A percentile compares a stretch with the other conserved stretches of the same genome.
Conservation (phyloP, 2,329 filamentous ascomycete genomes). For the Chalara sp. region DNA sequence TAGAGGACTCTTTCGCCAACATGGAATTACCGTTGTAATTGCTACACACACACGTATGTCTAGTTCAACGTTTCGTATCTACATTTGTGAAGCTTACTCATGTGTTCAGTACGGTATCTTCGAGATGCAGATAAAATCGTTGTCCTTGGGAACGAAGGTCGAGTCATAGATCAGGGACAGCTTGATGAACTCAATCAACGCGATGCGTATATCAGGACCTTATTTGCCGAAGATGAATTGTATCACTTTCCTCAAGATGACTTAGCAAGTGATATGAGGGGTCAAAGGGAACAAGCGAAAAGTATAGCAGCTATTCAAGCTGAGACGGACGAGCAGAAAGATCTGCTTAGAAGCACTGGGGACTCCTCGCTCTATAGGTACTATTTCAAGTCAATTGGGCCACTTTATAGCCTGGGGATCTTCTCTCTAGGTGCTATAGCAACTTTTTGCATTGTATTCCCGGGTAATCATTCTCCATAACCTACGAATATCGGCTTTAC, state of each 20-base stretch:
- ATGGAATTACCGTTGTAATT: neutral
- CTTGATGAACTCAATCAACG: neutral
- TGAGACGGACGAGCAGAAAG: neutral
- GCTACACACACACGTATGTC: neutral
- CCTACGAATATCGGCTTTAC: neutral
- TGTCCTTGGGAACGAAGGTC: neutral
- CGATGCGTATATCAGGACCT: neutral
- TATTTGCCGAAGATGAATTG: neutral
- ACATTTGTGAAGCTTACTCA: too few species aligned
- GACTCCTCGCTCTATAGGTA: constrained; percentile 19
- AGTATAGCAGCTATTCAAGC: too few species aligned
- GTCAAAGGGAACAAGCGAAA: too few species aligned
- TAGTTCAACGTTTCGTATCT: too few species aligned
- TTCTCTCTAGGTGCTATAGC: too few species aligned
- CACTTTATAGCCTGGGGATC: too few species aligned
- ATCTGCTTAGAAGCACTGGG: constrained; percentile 9
- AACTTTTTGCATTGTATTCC: too few species aligned
- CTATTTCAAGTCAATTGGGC: constrained; percentile 9
- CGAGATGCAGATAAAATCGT: neutral
- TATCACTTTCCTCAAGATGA: neutral
- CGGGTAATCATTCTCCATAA: too few species aligned
- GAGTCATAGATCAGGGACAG: neutral
- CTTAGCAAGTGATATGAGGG: neutral
- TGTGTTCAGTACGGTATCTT: neutral
- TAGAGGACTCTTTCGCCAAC: neutral